Conservation (phyloP, 2,329 filamentous ascomycete species). For the Xylaria sp. region DNA sequence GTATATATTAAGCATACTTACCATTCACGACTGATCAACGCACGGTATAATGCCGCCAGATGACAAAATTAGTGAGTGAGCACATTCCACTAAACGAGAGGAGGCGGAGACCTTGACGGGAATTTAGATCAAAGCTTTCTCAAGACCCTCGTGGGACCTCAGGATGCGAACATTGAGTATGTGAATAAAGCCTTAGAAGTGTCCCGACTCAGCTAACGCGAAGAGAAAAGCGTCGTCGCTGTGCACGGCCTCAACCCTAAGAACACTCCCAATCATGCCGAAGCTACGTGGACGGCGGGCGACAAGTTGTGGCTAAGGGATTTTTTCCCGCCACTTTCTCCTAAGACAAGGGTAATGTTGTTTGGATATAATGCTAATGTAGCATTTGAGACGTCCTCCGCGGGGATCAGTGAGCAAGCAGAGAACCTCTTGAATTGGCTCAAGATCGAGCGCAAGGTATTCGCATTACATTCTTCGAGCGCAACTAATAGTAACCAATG, state of each 20-base stretch:
- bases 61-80: neutral
- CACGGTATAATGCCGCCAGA: neutral
- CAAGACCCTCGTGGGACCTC: neutral
- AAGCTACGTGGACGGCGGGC: neutral
- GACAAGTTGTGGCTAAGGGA: constrained; percentile 1
- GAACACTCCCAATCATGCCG: neutral
- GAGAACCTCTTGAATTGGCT: neutral
- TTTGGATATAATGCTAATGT: constrained; percentile 1
- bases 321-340: neutral
- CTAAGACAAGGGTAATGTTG: neutral
- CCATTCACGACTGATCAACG: neutral
- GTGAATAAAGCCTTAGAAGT: neutral
- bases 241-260: neutral
- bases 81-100: neutral
- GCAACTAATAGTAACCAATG: neutral
- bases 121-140: neutral
- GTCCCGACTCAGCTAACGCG: neutral
- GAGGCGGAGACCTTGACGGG: neutral
- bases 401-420: neutral
- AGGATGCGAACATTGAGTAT: neutral
- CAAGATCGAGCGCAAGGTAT: constrained; percentile 4
- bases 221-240: neutral
- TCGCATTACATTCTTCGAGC: neutral
- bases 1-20: neutral
- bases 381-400: neutral